A percentile compares a stretch with the other conserved stretches of the same genome.
Conservation (phyloP, 2,329 filamentous ascomycete species). For the Beauveria sp. region DNA sequence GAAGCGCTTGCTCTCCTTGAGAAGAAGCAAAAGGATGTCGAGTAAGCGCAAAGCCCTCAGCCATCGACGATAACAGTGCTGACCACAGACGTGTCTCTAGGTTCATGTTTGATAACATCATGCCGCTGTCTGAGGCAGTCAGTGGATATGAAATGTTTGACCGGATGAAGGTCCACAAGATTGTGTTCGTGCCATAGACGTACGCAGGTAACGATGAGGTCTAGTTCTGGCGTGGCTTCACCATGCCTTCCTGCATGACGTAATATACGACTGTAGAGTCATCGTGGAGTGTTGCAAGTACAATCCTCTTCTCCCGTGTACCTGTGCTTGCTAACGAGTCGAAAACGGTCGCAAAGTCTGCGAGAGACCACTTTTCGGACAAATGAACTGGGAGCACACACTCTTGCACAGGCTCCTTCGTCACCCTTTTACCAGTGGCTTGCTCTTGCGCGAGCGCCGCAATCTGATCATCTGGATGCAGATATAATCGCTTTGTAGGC, state of each 20-base stretch:
- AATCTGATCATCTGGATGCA: slow-evolving; percentile 77
- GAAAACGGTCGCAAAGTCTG: slow-evolving; percentile 60
- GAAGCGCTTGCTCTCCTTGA: slow-evolving; percentile 57
- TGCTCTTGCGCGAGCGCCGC: slow-evolving; percentile 57
- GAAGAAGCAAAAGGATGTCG: slow-evolving; percentile 57
- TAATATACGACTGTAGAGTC: slow-evolving; percentile 84
- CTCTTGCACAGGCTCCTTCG: slow-evolving; percentile 52
- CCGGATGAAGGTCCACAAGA: slow-evolving; percentile 65
- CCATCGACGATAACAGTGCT: neutral
- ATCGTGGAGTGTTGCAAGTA: slow-evolving; percentile 68
- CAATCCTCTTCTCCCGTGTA: slow-evolving; percentile 55
- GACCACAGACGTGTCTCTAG: slow-evolving; percentile 29
- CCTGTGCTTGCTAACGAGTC: slow-evolving; percentile 46
- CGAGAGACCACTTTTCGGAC: slow-evolving; percentile 63
- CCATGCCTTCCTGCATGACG: slow-evolving; percentile 76
- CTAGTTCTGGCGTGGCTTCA: slow-evolving; percentile 79
- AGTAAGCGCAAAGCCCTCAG: slow-evolving; percentile 37
- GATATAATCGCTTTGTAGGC: slow-evolving; percentile 64
- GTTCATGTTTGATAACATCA: slow-evolving; percentile 71
- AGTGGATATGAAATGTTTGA: slow-evolving; percentile 67
- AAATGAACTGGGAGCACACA: slow-evolving; percentile 72
- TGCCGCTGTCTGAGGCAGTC: slow-evolving; percentile 59
- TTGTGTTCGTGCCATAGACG: slow-evolving; percentile 52
- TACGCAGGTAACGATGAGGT: no score
- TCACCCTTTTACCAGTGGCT: slow-evolving; percentile 34